These are phyloP conservation scores for Casaregolazyma lundiana DNA, from an alignment of 1,139 yeast genomes.

Conservation along the genomic window DNA sequence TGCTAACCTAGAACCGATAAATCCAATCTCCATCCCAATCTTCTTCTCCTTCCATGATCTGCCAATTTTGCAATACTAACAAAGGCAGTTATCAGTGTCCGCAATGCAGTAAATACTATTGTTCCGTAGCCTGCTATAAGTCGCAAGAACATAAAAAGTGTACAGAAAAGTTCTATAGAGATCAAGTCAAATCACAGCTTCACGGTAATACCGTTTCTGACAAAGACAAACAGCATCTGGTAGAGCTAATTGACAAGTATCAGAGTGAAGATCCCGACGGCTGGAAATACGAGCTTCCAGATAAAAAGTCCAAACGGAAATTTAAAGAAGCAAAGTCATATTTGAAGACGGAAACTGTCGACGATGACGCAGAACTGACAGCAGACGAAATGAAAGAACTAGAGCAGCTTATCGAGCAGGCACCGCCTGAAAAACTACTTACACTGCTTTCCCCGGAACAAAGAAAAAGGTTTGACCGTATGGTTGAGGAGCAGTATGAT, in stretches of 20 bases:
- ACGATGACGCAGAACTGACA: constrained; percentile 14
- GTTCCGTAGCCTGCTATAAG: constrained; percentile 24
- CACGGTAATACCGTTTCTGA: constrained; percentile 5
- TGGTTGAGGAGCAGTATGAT: constrained; percentile 13
- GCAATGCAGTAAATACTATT: constrained; percentile 21
- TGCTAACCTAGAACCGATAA: no score
- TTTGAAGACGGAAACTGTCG: constrained; percentile 12
- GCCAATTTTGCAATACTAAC: constrained; percentile 6
- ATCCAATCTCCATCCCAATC: background rate
- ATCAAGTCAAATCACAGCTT: constrained; percentile 15
- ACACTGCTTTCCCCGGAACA: constrained; percentile 20
- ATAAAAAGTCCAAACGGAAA: constrained; percentile 8
- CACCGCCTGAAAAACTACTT: constrained; percentile 18
- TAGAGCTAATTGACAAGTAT: constrained; percentile 17
- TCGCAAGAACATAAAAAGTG: constrained; percentile 20
- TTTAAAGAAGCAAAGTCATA: constrained; percentile 8
- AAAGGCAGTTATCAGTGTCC: constrained; percentile 24
- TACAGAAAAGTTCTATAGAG: constrained; percentile 19
- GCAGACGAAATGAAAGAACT: constrained; percentile 15
- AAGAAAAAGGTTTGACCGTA: constrained; percentile 15
- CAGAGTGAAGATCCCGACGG: constrained; percentile 14
- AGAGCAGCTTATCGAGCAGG: constrained; percentile 17
- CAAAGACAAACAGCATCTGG: constrained; percentile 16
- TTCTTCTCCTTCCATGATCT: constrained; percentile 4
- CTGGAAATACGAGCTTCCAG: constrained; percentile 23